Conservation (phyloP, 106 monocot genomes). For the Posidonia australis region DNA sequence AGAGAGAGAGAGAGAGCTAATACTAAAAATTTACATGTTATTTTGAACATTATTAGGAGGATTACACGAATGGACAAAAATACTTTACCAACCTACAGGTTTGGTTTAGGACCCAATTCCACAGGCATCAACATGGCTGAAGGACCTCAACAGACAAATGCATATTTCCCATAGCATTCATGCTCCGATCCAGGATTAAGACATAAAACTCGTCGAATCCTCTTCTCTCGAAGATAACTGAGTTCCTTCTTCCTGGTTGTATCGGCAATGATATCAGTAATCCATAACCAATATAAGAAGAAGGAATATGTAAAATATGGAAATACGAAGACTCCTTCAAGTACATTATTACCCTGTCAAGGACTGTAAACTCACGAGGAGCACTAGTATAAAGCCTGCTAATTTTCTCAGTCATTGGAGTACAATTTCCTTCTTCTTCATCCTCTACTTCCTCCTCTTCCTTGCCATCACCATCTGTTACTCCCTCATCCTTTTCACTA, state of each 20-base stretch:
- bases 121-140: slow-evolving; percentile 17
- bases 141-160: slow-evolving; percentile 19
- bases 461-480: neutral
- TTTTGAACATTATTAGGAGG: no score
- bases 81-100: slow-evolving; percentile 3
- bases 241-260: slow-evolving; percentile 46
- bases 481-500: neutral
- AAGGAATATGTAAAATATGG: neutral
- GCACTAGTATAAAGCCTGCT: slow-evolving; percentile 58
- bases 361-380: slow-evolving; percentile 56
- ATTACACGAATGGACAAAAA: no score
- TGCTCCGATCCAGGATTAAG: slow-evolving; percentile 18
- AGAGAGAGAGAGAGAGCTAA: no score
- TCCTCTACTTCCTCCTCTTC: neutral
- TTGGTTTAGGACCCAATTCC: slow-evolving; percentile 14
- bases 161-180: slow-evolving; percentile 21
- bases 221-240: slow-evolving; percentile 20
- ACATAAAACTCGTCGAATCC: slow-evolving; percentile 26
- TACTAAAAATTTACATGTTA: no score
- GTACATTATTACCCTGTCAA: slow-evolving; percentile 59
- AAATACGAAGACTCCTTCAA: neutral
- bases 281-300: neutral
- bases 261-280: neutral
- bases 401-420: slow-evolving; percentile 43
- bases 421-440: slow-evolving; percentile 17